These are phyloP conservation scores for Annulohypoxylon moriforme DNA, from an alignment of 495 filamentous ascomycete species.

Conservation along the genomic window DNA sequence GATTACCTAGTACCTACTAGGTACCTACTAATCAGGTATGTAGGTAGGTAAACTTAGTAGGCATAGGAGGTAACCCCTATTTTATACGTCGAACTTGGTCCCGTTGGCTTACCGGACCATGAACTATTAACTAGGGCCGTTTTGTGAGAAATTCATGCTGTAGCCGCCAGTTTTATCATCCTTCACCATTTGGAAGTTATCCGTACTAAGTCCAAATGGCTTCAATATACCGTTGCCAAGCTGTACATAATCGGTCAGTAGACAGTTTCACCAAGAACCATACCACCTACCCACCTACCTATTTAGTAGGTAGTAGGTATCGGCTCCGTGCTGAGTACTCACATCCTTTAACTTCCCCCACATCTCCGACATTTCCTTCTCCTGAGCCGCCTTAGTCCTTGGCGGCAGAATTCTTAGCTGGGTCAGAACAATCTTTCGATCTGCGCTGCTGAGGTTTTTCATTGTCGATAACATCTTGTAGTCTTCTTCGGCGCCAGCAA, in stretches of 20 bases:
- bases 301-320: too few species aligned
- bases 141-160: constrained; percentile 81
- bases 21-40: too few species aligned
- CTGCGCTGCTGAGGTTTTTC: constrained; percentile 68
- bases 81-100: background rate
- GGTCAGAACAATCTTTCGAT: constrained; percentile 72
- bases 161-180: constrained; percentile 91
- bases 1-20: too few species aligned
- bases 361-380: constrained; percentile 93
- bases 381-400: constrained; percentile 77
- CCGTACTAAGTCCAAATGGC: constrained; percentile 91
- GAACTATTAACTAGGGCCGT: constrained; percentile 23
- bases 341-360: constrained; percentile 94
- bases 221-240: constrained; percentile 91
- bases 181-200: constrained; percentile 93
- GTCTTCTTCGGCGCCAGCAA: constrained; percentile 85
- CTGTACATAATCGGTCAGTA: constrained; percentile 49
- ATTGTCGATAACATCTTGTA: constrained; percentile 70
- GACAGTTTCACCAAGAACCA: background rate
- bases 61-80: too few species aligned
- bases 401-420: constrained; percentile 73
- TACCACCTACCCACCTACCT: too few species aligned
- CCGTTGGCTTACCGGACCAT: background rate
- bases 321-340: constrained; percentile 48
- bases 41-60: too few species aligned